Base-by-base conservation (phyloP, 176 grass and related monocot genomes). In the Raddia guianensis region DNA sequence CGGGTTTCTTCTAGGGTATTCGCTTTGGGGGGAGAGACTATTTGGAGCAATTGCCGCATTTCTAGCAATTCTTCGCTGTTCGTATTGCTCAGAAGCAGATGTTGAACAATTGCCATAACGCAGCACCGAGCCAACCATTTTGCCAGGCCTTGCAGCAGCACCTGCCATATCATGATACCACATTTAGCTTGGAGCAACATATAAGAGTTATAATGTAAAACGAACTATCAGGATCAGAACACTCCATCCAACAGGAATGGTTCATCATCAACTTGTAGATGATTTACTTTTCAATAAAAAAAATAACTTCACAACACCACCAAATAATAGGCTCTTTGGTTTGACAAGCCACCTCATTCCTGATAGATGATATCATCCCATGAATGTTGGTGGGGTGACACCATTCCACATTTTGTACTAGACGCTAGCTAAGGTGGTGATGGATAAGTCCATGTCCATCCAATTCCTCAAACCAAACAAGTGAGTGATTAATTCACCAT, bases 1-100 rank as follows among this genome's bases (percentile, higher is more conserved):
- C 21, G 89, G 90, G 6, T 79, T 96, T 86, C 90, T 92, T 82
- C 93, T 76, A 18, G 93, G 87, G 51, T 92, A 96, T 13, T 85
- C 86, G 32, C 78, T 84, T 72, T 84, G 81, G 12, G 84, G 82
- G 81, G 87, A 74, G 40, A 87, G 51, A 34, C 48, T 68, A 13
- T 92, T 89, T 42, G 87, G 74, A 80, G 75, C 76, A 42, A 80
- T 62, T 70, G 63, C 66, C 27, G 84, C 49, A 72, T 86, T 81
- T 70, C 90, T 90, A 52, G 75, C 49, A 34, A 65, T 60, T 55
- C 85, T 92, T 84, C 86, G 90, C 34, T 96, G 93, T 71, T 96
- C 93, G 44, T 96, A 92, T 70, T 86, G 65, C 32, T 92, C 85
- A 0, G 79, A 35, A 72, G 72, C 66, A n/a, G 84, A 57, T 56